Conservation (phyloP, 2,329 filamentous ascomycete species). For the Pseudogymnoascus destructans region DNA sequence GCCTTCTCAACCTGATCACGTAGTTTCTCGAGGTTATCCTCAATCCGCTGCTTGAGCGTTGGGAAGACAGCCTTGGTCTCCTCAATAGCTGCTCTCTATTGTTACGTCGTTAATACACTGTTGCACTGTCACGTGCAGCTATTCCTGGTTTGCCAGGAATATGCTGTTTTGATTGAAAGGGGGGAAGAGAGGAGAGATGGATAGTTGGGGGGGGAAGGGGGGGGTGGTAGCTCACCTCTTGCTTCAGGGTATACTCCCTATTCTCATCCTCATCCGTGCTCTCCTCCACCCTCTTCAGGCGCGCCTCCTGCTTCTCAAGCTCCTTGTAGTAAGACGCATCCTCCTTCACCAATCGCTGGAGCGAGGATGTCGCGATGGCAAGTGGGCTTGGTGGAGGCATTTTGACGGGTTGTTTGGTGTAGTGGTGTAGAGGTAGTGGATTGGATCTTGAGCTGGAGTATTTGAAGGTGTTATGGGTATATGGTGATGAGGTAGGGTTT, state of each 20-base stretch:
- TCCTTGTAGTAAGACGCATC: constrained; percentile 85
- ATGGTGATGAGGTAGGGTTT: neutral
- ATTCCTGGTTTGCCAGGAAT: neutral
- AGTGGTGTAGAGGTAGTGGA: neutral
- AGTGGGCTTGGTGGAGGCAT: constrained; percentile 73
- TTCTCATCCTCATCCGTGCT: constrained; percentile 53
- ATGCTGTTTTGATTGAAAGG: neutral
- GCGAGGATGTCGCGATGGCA: constrained; percentile 63
- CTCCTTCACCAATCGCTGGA: constrained; percentile 81
- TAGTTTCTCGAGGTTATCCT: constrained; percentile 56
- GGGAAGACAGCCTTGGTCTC: constrained; percentile 79
- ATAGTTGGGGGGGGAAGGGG: neutral
- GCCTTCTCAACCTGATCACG: constrained; percentile 62
- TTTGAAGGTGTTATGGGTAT: neutral
- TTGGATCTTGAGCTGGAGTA: neutral
- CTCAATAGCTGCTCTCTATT: constrained; percentile 44
- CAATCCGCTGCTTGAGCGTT: constrained; percentile 57
- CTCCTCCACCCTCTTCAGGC: constrained; percentile 46
- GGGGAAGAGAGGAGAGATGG: neutral
- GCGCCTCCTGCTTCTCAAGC: constrained; percentile 57
- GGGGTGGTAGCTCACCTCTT: constrained; percentile 53
- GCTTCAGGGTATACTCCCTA: constrained; percentile 64
- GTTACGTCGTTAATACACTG: neutral
- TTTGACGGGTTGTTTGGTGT: neutral
- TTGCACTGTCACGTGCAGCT: neutral